These are phyloP conservation scores for Ophiorrhiza pumila DNA, from an alignment of 257 asterid genomes.

Conservation along the genomic window DNA sequence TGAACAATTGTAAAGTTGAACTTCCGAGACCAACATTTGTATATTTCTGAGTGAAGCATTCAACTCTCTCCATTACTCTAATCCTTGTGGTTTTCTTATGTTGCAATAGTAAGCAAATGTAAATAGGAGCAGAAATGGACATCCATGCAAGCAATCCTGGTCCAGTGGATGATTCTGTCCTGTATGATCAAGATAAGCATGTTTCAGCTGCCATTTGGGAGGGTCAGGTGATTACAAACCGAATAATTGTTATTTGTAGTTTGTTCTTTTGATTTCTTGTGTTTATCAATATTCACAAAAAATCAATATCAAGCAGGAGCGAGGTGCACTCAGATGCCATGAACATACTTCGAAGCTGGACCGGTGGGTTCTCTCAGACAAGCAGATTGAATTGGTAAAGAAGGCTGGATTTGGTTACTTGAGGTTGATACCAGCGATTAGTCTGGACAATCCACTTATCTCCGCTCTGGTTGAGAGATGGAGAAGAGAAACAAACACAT, in stretches of 20 bases:
- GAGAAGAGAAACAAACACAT: conserved; percentile 95
- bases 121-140: conserved; percentile 51
- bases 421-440: conserved; percentile 72
- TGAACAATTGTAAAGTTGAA: not conserved
- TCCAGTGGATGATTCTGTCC: conserved; percentile 70
- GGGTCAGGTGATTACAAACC: conserved; percentile 66
- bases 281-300: conserved; percentile 5
- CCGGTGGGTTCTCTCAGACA: conserved; percentile 80
- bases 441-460: conserved; percentile 89
- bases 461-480: conserved; percentile 95
- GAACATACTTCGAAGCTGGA: conserved; percentile 98
- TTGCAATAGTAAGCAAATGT: conserved; percentile 42
- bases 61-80: not conserved
- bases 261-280: conserved; percentile 16
- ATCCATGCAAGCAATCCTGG: conserved; percentile 69
- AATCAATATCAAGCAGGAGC: conserved; percentile 50
- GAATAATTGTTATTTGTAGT: conserved; percentile 3
- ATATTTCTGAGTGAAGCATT: not conserved
- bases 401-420: conserved; percentile 79
- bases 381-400: conserved; percentile 56
- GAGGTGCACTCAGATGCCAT: conserved; percentile 95
- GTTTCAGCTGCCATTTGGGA: conserved; percentile 94
- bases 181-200: conserved; percentile 95
- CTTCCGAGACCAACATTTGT: not conserved
- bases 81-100: conserved; percentile 18